These are phyloP conservation scores for Plectosphaerella cucumerina DNA, from an alignment of 2,329 filamentous ascomycete species.

Conservation along the genomic window DNA sequence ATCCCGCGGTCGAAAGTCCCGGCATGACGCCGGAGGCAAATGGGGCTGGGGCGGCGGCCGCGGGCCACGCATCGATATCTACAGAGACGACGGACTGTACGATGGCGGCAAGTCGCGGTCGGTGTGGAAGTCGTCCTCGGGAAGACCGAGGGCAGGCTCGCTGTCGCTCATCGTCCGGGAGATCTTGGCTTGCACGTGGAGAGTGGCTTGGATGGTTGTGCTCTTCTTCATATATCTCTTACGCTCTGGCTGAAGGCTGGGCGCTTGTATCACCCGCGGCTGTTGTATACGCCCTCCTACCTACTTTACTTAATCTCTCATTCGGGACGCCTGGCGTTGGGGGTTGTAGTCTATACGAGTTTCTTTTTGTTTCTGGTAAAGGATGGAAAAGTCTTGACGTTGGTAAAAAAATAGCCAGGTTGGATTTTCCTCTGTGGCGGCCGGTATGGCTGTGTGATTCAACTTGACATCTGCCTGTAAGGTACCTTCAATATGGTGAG, in stretches of 20 bases:
- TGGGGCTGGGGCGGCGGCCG: slow-evolving; percentile 41
- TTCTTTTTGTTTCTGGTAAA: background rate
- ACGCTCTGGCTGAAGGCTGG: slow-evolving; percentile 48
- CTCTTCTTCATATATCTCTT: slow-evolving; percentile 64
- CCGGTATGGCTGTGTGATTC: too few relatives aligned
- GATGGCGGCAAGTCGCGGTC: slow-evolving; percentile 32
- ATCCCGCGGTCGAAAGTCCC: slow-evolving; percentile 15
- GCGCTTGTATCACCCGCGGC: background rate
- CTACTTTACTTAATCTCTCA: background rate
- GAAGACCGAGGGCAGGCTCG: slow-evolving; percentile 23
- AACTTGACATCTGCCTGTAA: too few relatives aligned
- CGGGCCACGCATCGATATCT: slow-evolving; percentile 51
- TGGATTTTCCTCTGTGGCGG: too few relatives aligned
- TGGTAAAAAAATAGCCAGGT: background rate
- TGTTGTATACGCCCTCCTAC: background rate
- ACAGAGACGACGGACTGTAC: slow-evolving; percentile 38
- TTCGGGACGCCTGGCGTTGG: background rate
- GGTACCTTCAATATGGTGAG: too few relatives aligned
- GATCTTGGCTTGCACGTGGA: slow-evolving; percentile 55
- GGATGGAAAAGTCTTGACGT: background rate
- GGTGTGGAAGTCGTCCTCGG: slow-evolving; percentile 20
- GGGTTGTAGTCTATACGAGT: background rate
- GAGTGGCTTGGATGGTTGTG: slow-evolving; percentile 60
- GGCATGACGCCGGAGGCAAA: slow-evolving; percentile 18
- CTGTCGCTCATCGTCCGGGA: slow-evolving; percentile 52